Evolutionary conservation across 179 eudicot species (phyloP).

Genomic region (Spergularia azorica): DNA sequence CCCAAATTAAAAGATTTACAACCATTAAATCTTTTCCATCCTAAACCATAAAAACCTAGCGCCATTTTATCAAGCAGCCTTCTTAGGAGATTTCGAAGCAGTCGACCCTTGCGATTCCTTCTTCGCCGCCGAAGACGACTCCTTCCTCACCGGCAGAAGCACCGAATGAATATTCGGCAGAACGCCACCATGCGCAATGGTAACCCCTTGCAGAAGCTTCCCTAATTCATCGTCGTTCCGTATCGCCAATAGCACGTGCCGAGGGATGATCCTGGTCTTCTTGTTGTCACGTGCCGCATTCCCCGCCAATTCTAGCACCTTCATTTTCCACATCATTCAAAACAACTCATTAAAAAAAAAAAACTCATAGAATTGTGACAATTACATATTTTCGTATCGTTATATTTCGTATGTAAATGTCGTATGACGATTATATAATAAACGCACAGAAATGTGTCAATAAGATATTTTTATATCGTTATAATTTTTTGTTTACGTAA

Average conservation of each 20-base stretch:
- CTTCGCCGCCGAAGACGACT: background rate
- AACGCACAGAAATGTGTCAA: too few relatives aligned
- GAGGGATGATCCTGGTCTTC: constrained; percentile 39
- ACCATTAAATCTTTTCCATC: background rate
- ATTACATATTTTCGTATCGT: too few relatives aligned
- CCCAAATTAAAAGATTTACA: too few relatives aligned
- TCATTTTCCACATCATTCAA: background rate
- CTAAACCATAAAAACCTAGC: background rate
- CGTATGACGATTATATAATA: too few relatives aligned
- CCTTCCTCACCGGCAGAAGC: constrained; percentile 36
- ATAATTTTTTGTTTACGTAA: too few relatives aligned
- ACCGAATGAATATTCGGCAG: constrained; percentile 39
- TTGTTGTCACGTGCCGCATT: constrained; percentile 50
- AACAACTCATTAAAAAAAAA: background rate
- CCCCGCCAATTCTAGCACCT: constrained; percentile 43
- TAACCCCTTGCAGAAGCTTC: constrained; percentile 41
- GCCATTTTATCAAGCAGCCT: background rate
- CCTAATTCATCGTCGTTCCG: constrained; percentile 48
- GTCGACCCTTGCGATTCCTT: background rate
- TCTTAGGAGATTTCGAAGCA: constrained; percentile 30
- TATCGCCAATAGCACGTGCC: constrained; percentile 39
- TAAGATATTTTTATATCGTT: too few relatives aligned
- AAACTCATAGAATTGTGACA: too few relatives aligned
- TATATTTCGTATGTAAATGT: too few relatives aligned
- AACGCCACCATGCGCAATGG: constrained; percentile 44